Evolutionary conservation across 495 filamentous ascomycete genomes (phyloP).

Genomic region (Opeltia flavorubescens): DNA sequence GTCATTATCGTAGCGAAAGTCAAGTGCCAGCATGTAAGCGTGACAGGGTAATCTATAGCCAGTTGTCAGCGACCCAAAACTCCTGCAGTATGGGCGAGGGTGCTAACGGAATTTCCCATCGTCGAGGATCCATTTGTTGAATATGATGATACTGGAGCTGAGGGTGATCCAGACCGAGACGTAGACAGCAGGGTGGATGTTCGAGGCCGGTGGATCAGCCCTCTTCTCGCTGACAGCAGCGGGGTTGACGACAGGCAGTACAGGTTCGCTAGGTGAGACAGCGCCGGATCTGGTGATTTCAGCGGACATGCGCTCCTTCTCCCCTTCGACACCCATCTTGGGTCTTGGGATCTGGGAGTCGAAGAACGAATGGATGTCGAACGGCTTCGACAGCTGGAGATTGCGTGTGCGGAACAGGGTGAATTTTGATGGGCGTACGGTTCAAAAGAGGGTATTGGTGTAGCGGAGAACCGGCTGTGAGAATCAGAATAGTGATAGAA

Average conservation of each 20-base stretch:
- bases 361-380: slow-evolving; percentile 36
- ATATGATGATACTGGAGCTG: slow-evolving; percentile 87
- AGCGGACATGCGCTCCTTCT: slow-evolving; percentile 60
- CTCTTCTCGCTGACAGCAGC: slow-evolving; percentile 39
- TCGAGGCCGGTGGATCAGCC: slow-evolving; percentile 42
- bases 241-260: slow-evolving; percentile 70
- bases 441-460: neutral
- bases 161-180: slow-evolving; percentile 83
- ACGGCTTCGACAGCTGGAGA: slow-evolving; percentile 26
- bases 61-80: slow-evolving; percentile 5
- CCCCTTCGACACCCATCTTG: slow-evolving; percentile 49
- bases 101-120: slow-evolving; percentile 69
- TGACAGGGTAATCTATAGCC: slow-evolving; percentile 26
- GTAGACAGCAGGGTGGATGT: slow-evolving; percentile 76
- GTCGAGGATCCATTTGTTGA: slow-evolving; percentile 97
- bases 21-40: slow-evolving; percentile 69
- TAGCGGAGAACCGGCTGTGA: no score
- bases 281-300: slow-evolving; percentile 25
- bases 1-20: slow-evolving; percentile 59
- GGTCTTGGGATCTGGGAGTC: slow-evolving; percentile 29
- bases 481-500: no score
- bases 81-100: neutral
- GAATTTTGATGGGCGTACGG: neutral
- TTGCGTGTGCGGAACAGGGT: slow-evolving; percentile 10
- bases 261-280: slow-evolving; percentile 46